These are phyloP conservation scores for Novymonas esmeraldas DNA, from an alignment of 208 protist species.

Conservation along the genomic window DNA sequence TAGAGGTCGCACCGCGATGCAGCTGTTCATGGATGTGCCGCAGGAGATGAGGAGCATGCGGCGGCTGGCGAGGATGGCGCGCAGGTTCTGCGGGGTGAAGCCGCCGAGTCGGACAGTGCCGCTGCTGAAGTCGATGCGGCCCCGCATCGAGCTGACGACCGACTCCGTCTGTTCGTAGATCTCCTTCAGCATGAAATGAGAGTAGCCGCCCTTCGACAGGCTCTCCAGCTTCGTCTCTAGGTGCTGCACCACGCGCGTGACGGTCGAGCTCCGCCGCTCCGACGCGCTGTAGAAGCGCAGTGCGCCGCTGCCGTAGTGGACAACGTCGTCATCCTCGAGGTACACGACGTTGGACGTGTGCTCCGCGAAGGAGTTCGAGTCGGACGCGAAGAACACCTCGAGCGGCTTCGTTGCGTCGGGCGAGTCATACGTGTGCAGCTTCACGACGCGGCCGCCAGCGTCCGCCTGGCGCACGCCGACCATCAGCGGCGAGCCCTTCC, in stretches of 20 bases:
- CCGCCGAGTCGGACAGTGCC: slow-evolving; percentile 86
- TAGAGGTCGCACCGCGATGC: slow-evolving; percentile 83
- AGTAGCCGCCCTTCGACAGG: slow-evolving; percentile 92
- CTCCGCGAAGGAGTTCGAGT: slow-evolving; percentile 94
- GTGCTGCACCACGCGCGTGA: slow-evolving; percentile 56
- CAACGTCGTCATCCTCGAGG: slow-evolving; percentile 95
- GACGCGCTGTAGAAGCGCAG: slow-evolving; percentile 59
- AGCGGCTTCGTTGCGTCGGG: slow-evolving; percentile 22
- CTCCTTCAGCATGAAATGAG: slow-evolving; percentile 98
- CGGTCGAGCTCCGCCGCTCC: slow-evolving; percentile 11
- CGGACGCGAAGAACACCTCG: slow-evolving; percentile 94
- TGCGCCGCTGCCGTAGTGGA: slow-evolving; percentile 60
- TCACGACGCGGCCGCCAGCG: slow-evolving; percentile 6
- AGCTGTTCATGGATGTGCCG: slow-evolving; percentile 94
- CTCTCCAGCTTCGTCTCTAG: slow-evolving; percentile 87
- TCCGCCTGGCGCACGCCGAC: slow-evolving; percentile 76
- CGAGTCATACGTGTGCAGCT: slow-evolving; percentile 24
- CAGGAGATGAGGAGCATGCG: slow-evolving; percentile 95
- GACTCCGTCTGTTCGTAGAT: slow-evolving; percentile 96
- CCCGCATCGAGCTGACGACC: slow-evolving; percentile 91
- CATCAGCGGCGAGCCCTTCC: slow-evolving; percentile 92
- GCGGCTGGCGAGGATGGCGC: slow-evolving; percentile 48
- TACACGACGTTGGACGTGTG: slow-evolving; percentile 94
- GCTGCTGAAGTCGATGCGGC: slow-evolving; percentile 85
- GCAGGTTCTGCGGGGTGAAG: slow-evolving; percentile 53